Percentiles rank a stretch among this genome's conserved stretches.
Conservation (phyloP, 2,329 filamentous ascomycete species). For the Fusarium sp. region DNA sequence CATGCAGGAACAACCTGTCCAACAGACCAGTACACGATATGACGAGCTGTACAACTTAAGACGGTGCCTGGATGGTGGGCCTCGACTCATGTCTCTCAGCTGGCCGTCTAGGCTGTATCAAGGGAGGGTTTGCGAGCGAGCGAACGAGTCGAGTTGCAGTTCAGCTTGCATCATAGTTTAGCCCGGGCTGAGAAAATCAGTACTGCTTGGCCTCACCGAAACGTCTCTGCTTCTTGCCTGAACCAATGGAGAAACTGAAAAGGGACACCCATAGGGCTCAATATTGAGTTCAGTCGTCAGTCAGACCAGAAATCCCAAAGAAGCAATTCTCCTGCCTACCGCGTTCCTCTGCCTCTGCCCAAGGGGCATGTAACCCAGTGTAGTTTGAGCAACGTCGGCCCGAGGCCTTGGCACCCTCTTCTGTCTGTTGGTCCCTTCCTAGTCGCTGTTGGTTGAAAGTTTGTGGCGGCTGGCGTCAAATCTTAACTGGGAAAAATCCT, state of each 20-base stretch:
- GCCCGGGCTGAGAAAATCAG: not conserved
- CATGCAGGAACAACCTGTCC: not conserved
- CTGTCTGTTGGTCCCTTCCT: slow-evolving; percentile 15
- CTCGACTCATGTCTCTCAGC: not conserved
- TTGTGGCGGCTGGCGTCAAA: slow-evolving; percentile 41
- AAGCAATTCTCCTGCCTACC: not conserved
- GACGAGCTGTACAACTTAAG: not conserved
- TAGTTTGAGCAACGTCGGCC: slow-evolving; percentile 31
- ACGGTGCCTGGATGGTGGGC: not conserved
- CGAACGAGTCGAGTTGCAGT: not conserved
- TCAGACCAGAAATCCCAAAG: not conserved
- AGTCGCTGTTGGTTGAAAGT: slow-evolving; percentile 20
- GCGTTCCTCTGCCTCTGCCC: not conserved
- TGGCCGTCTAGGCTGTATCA: not conserved
- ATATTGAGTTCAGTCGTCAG: slow-evolving; percentile 21
- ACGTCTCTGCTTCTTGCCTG: slow-evolving; percentile 14
- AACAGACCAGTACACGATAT: not conserved
- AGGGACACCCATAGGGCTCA: slow-evolving; percentile 23
- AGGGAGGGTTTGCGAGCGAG: not conserved
- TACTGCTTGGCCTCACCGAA: not conserved
- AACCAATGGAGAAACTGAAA: slow-evolving; percentile 19
- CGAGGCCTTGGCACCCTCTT: slow-evolving; percentile 35
- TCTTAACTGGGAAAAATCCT: slow-evolving; percentile 28
- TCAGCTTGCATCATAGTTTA: not conserved
- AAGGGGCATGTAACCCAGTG: slow-evolving; percentile 16